These are phyloP conservation scores for Barbatosphaeria neglecta DNA, from an alignment of 495 filamentous ascomycete species.

Conservation along the genomic window DNA sequence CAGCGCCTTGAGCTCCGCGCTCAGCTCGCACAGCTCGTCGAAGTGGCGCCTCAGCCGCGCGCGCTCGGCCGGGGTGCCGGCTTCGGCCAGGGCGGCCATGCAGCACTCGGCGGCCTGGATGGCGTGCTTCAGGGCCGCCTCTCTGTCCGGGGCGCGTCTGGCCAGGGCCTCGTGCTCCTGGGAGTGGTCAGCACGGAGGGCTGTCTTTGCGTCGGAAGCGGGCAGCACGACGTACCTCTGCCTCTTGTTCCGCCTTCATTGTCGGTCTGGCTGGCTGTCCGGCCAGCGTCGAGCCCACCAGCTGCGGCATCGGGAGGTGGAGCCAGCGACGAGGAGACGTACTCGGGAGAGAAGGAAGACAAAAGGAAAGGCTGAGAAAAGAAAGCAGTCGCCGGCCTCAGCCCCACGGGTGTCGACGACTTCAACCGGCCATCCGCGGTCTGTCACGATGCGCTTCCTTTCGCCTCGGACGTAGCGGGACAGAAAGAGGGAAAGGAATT, in stretches of 20 bases:
- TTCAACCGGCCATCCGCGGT: no score
- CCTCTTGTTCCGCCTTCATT: background rate
- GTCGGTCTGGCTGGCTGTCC: background rate
- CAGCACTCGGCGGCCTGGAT: conserved; percentile 66
- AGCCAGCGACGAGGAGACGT: background rate
- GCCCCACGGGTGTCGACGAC: no score
- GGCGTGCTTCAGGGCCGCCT: conserved; percentile 59
- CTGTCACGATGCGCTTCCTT: no score
- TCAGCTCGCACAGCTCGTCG: conserved; percentile 51
- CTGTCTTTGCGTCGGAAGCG: conserved; percentile 6
- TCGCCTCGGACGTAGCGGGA: no score
- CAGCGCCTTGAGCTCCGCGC: conserved; percentile 58
- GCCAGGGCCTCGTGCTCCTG: conserved; percentile 54
- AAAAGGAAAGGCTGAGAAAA: no score
- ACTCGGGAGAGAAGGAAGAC: no score
- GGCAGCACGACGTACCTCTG: background rate
- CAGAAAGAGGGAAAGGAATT: no score
- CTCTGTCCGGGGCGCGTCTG: conserved; percentile 36
- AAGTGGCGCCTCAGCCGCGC: conserved; percentile 50
- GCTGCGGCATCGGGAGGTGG: background rate
- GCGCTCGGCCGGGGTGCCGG: conserved; percentile 42
- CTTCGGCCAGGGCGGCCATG: conserved; percentile 56
- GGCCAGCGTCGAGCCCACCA: background rate
- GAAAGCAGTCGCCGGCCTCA: no score
- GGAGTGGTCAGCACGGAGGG: conserved; percentile 10